Conservation (phyloP, 2,329 filamentous ascomycete species). For the Remersonia thermophila region DNA sequence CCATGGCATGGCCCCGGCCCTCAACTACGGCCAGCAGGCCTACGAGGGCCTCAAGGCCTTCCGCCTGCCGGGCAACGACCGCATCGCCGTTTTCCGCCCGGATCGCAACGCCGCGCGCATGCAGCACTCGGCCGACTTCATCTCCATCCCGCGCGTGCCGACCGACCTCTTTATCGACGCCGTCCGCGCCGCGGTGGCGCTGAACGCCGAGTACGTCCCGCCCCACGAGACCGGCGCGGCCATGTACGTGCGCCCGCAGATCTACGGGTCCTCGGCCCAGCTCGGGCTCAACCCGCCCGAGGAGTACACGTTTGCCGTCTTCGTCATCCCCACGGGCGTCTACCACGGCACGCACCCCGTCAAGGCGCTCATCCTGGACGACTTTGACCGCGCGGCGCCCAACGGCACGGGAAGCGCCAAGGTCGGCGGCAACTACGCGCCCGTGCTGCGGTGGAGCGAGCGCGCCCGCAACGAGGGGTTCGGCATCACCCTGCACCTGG, state of each 20-base stretch:
- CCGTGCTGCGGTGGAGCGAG: constrained; percentile 79
- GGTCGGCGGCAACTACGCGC: constrained; percentile 90
- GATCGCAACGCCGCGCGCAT: constrained; percentile 73
- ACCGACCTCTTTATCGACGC: constrained; percentile 62
- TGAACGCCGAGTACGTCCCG: constrained; percentile 85
- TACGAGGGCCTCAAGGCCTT: constrained; percentile 99
- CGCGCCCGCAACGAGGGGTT: constrained; percentile 66
- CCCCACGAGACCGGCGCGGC: constrained; percentile 80
- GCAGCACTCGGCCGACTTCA: constrained; percentile 70
- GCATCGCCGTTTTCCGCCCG: constrained; percentile 79
- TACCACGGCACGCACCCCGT: constrained; percentile 87
- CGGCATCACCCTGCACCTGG: constrained; percentile 89
- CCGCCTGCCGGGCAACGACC: constrained; percentile 55
- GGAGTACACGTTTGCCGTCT: constrained; percentile 85
- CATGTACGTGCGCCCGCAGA: constrained; percentile 81
- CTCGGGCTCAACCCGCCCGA: constrained; percentile 77
- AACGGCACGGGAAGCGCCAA: constrained; percentile 86
- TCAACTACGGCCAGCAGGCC: constrained; percentile 96
- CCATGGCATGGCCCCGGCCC: constrained; percentile 86
- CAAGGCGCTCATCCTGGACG: constrained; percentile 76
- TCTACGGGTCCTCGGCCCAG: constrained; percentile 81
- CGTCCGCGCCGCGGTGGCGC: constrained; percentile 66
- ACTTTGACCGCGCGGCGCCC: constrained; percentile 89
- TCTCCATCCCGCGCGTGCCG: constrained; percentile 73
- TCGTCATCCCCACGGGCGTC: constrained; percentile 80